These are phyloP conservation scores for Starmera dryadoides DNA, from an alignment of 805 yeast genomes.

Conservation along the genomic window DNA sequence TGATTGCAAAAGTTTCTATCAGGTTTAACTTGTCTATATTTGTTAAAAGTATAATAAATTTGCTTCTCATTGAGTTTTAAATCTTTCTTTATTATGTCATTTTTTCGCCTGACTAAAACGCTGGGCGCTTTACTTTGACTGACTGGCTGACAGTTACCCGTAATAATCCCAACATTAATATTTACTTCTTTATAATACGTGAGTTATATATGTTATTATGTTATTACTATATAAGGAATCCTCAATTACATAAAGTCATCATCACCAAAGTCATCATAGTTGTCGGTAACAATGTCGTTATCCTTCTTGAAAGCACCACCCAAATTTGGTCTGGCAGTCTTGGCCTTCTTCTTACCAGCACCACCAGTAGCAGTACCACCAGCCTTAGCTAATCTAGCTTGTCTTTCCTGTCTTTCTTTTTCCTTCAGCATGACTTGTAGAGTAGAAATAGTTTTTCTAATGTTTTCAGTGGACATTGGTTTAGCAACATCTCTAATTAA, in stretches of 20 bases:
- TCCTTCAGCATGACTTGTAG: conserved; percentile 75
- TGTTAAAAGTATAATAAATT: no score
- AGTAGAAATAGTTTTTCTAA: conserved; percentile 81
- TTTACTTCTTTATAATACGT: no score
- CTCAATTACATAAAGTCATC: conserved; percentile 67
- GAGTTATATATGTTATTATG: no score
- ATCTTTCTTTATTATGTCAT: no score
- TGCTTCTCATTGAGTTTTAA: no score
- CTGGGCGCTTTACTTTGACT: no score
- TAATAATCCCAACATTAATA: no score
- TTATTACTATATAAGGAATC: neutral
- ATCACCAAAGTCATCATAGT: conserved; percentile 57
- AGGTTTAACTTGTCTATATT: no score
- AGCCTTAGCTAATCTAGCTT: conserved; percentile 69
- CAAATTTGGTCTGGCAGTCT: conserved; percentile 64
- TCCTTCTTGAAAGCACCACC: conserved; percentile 62
- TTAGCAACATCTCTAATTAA: conserved; percentile 76
- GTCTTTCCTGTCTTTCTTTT: conserved; percentile 86
- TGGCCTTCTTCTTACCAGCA: conserved; percentile 92
- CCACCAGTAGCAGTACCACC: conserved; percentile 90
- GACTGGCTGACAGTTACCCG: no score
- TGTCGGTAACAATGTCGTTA: conserved; percentile 46
- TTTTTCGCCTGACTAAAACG: no score
- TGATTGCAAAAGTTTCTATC: no score
- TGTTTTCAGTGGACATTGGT: conserved; percentile 76